Evolutionary conservation across 1,284 basidiomycete genomes (phyloP), one percentile per base, ranked within the genome.

Genomic region (Irpex lacteus): DNA sequence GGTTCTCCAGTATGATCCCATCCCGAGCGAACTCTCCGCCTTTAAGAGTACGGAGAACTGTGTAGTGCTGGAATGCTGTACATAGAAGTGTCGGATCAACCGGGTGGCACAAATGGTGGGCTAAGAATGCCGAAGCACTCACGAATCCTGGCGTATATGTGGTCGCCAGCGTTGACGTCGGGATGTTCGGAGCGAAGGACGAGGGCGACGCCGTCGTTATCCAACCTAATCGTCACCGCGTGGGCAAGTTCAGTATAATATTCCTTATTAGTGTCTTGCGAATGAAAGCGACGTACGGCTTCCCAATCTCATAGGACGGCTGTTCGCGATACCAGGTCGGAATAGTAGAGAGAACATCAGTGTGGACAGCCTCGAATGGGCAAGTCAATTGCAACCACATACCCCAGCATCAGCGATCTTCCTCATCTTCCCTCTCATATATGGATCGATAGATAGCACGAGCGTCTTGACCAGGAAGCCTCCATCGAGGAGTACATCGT

Each of bases 391-490:
- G 40, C 8, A 44, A 15, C 40, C 40, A 44, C 40, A 11, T 5
- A 44, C 40, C 40, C 40, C 40, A 15, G 15, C 40, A 15, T 44
- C 40, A 11, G 40, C 40, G 15, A 44, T 15, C 40, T 44, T 67
- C 6, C 74, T 70, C 83, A 84, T 77, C 58, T 70, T 62, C 13
- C 70, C 71, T 38, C 75, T 70, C 73, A 84, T 68, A 70, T 84
- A 85, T 0, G 84, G 84, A 67, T 85, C 84, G 36, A 84, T 73
- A 11, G 77, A 81, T 3, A 83, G 67, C 0, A 77, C 75, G n/a
- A 85, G 74, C 2, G 77, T 77, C 74, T 85, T 85, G 60, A 83
- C 66, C 18, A 87, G 72, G 66, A 84, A 72, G 1, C 83, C 84
- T 19, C 85, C 85, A 61, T 85, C 73, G 11, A 86, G 72, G 4